phyloP scores from a whole-genome alignment of 2,329 filamentous ascomycete species.

The Cercospora sp. region DNA sequence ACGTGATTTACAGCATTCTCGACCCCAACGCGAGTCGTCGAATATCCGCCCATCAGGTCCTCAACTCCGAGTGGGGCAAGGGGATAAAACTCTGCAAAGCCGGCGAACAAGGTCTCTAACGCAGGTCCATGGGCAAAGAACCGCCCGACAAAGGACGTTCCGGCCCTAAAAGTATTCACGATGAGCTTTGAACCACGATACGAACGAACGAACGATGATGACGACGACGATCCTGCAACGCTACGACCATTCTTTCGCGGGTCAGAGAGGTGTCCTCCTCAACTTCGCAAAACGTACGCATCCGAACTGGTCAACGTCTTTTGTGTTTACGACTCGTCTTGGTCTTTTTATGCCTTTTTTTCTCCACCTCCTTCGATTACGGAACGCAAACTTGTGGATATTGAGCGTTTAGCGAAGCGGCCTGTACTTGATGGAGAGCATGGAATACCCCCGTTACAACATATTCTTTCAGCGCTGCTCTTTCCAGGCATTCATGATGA shows the following conservation, averaged over 20 bases:
- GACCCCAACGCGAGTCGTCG: constrained; percentile 90
- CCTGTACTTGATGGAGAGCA: constrained; percentile 18
- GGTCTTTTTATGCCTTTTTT: background rate
- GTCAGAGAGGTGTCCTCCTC: background rate
- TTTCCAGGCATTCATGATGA: constrained; percentile 12
- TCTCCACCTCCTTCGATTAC: background rate
- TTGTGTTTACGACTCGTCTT: background rate
- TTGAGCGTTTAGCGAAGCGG: constrained; percentile 23
- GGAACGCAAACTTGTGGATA: background rate
- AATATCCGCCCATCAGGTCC: constrained; percentile 91
- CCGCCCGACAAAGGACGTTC: constrained; percentile 17
- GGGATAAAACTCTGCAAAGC: constrained; percentile 97
- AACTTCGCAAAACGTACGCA: background rate
- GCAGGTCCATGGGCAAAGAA: constrained; percentile 28
- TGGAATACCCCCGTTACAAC: background rate
- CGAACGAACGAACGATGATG: constrained; percentile 1
- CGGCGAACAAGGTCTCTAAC: constrained; percentile 87
- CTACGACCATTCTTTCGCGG: background rate
- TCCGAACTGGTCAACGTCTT: background rate
- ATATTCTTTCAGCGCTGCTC: constrained; percentile 6
- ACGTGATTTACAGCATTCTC: constrained; percentile 97
- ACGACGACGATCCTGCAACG: background rate
- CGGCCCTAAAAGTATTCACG: constrained; percentile 15
- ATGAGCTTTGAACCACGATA: constrained; percentile 5
- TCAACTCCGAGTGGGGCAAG: constrained; percentile 98